These are phyloP conservation scores for Clonostachys rhizophaga DNA, from an alignment of 2,329 filamentous ascomycete genomes.

Conservation along the genomic window DNA sequence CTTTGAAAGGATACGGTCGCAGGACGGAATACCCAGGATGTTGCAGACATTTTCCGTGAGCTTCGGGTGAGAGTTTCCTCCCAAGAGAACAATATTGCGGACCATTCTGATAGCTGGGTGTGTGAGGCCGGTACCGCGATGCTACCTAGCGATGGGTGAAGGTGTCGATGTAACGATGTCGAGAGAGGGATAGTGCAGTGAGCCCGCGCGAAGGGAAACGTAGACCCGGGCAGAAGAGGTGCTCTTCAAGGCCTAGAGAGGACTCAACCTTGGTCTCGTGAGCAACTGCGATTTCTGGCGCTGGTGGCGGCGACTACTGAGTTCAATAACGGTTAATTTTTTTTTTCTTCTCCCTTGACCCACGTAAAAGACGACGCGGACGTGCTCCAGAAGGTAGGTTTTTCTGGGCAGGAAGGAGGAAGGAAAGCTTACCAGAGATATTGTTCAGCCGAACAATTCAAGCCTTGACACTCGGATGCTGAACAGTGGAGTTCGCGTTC, in stretches of 20 bases:
- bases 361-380: background rate
- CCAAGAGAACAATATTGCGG: slow-evolving; percentile 89
- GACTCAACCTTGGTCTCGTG: background rate
- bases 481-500: too few relatives aligned
- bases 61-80: slow-evolving; percentile 87
- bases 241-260: background rate
- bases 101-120: slow-evolving; percentile 58
- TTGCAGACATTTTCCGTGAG: slow-evolving; percentile 85
- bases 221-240: background rate
- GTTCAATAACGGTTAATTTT: background rate
- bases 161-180: background rate
- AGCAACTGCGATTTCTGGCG: background rate
- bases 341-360: background rate
- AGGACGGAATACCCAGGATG: slow-evolving; percentile 79
- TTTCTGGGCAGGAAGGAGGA: background rate
- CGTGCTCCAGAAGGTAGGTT: too few relatives aligned
- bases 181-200: background rate
- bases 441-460: background rate
- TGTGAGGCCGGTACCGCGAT: slow-evolving; percentile 3
- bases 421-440: background rate
- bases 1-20: slow-evolving; percentile 80
- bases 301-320: too few relatives aligned
- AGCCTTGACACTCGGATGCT: too few relatives aligned
- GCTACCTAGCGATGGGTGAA: too few relatives aligned
- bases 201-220: too few relatives aligned